Conservation (phyloP, 345 rosid genomes). For the Salix exigua region DNA sequence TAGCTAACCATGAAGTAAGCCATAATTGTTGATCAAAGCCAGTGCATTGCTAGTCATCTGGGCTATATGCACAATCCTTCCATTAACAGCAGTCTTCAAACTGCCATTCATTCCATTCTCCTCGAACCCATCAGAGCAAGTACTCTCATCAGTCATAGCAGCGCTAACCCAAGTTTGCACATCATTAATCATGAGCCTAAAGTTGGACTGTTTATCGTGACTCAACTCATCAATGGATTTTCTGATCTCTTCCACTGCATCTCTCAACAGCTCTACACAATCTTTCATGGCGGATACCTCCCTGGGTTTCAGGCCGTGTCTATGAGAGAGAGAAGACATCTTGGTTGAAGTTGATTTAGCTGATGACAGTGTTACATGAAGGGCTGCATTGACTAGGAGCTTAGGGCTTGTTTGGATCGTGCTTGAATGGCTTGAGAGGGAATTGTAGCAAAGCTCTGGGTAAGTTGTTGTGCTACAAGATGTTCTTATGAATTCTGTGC, state of each 20-base stretch:
- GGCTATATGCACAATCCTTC: conserved; percentile 37
- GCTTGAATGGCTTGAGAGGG: conserved; percentile 54
- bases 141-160: conserved; percentile 62
- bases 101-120: conserved; percentile 28
- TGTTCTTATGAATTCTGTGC: conserved; percentile 53
- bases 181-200: no score
- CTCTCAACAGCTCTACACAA: conserved; percentile 67
- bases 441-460: conserved; percentile 54
- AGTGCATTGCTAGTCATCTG: conserved; percentile 75
- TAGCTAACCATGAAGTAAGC: conserved; percentile 40
- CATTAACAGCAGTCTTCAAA: conserved; percentile 27
- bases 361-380: conserved; percentile 46
- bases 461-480: conserved; percentile 60
- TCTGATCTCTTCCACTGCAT: conserved; percentile 50
- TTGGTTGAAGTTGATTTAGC: conserved; percentile 37
- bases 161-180: conserved; percentile 58
- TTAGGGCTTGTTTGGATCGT: conserved; percentile 64
- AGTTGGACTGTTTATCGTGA: conserved; percentile 2
- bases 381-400: conserved; percentile 63
- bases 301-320: conserved; percentile 37
- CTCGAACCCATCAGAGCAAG: conserved; percentile 67
- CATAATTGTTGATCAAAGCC: conserved; percentile 62
- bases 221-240: conserved; percentile 59
- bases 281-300: conserved; percentile 59
- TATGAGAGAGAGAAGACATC: conserved; percentile 46